Evolutionary conservation across 805 yeast species (phyloP).

Genomic region (Candida ovalis): DNA sequence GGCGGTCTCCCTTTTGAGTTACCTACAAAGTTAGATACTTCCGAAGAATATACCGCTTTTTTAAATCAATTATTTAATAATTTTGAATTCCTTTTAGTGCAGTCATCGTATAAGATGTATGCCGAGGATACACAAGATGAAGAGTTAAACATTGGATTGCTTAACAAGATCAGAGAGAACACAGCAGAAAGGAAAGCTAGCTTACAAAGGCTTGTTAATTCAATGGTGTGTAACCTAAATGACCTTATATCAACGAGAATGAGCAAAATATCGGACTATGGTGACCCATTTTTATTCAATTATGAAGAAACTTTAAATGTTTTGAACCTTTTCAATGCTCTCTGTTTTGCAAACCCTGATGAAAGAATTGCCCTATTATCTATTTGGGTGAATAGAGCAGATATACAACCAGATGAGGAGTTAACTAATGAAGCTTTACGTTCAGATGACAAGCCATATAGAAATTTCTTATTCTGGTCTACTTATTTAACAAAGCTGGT

Average conservation of each 20-base stretch:
- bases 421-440: conserved; percentile 42
- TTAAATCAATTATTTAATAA: conserved; percentile 48
- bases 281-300: conserved; percentile 22
- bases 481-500: conserved; percentile 51
- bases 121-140: conserved; percentile 19
- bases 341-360: conserved; percentile 41
- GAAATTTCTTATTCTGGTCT: conserved; percentile 60
- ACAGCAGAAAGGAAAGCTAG: conserved; percentile 35
- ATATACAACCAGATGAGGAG: conserved; percentile 58
- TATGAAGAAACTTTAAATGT: conserved; percentile 45
- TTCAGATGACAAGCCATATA: conserved; percentile 40
- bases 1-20: too few relatives aligned
- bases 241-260: conserved; percentile 28
- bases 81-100: conserved; percentile 47
- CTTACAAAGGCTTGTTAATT: conserved; percentile 26
- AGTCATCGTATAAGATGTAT: conserved; percentile 37
- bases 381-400: conserved; percentile 68
- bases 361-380: conserved; percentile 42
- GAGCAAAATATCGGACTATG: conserved; percentile 16
- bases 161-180: conserved; percentile 32
- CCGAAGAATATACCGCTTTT: conserved; percentile 42
- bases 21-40: conserved; percentile 35
- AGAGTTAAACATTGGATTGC: conserved; percentile 29
- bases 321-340: conserved; percentile 54
- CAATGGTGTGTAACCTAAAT: conserved; percentile 28